phyloP scores from a whole-genome alignment of 148 eudicot species.

The Rhododendron molle region DNA sequence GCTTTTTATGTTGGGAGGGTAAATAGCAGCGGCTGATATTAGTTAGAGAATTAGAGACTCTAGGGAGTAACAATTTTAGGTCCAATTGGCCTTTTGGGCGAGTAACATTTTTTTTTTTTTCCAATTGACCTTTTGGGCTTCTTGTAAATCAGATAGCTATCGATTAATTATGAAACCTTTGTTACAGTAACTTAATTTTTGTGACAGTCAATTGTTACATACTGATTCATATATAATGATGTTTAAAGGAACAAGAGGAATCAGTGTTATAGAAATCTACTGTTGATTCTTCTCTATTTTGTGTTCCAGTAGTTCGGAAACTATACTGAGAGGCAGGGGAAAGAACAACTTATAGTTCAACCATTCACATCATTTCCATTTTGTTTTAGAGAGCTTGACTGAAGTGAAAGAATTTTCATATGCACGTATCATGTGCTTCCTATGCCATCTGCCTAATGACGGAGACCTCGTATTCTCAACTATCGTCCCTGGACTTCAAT shows the following conservation, averaged over 20 bases:
- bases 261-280: not conserved
- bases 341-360: not conserved
- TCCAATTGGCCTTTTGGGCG: not conserved
- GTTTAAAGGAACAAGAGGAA: not conserved
- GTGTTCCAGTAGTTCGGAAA: not conserved
- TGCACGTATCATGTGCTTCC: too few species aligned
- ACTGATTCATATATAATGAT: not conserved
- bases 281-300: not conserved
- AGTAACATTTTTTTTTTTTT: not conserved
- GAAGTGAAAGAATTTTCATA: too few species aligned
- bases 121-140: not conserved
- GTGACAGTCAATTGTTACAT: constrained; percentile 13
- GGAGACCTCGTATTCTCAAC: not conserved
- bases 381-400: too few species aligned
- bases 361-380: too few species aligned
- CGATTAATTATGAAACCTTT: not conserved
- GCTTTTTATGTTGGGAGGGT: not conserved
- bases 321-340: not conserved
- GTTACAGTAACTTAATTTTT: constrained; percentile 13
- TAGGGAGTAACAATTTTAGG: not conserved
- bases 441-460: too few species aligned
- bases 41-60: not conserved
- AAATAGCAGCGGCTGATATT: not conserved
- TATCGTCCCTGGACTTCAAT: not conserved
- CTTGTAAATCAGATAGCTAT: not conserved